Evolutionary conservation across 306 rosid genomes (phyloP).

Genomic region (Cajanus cajan): DNA sequence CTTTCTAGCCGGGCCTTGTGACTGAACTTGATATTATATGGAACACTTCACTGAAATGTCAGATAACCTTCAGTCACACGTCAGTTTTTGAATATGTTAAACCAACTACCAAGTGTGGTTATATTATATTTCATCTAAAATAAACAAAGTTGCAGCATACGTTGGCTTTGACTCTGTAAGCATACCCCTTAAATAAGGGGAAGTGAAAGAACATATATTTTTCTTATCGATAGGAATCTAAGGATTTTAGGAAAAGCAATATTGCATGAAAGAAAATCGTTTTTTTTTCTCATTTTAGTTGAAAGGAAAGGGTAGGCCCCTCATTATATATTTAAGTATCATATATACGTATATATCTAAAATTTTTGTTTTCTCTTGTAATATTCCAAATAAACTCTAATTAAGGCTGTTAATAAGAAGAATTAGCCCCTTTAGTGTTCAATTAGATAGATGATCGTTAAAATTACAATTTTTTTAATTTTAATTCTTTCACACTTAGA

Average conservation of each 20-base stretch:
- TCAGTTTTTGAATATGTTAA: neutral
- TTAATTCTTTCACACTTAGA: neutral
- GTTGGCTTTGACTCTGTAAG: neutral
- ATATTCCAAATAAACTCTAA: neutral
- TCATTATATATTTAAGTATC: neutral
- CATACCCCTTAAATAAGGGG: neutral
- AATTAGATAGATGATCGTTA: neutral
- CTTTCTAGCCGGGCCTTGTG: neutral
- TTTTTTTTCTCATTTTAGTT: neutral
- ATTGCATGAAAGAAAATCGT: neutral
- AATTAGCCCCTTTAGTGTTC: neutral
- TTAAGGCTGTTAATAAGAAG: neutral
- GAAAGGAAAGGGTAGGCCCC: neutral
- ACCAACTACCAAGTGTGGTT: neutral
- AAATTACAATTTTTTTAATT: neutral
- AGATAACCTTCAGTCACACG: neutral
- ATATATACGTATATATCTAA: neutral
- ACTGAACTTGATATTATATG: neutral
- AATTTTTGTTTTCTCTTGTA: neutral
- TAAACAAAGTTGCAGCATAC: neutral
- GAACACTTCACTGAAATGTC: constrained; percentile 8
- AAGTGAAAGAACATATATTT: neutral
- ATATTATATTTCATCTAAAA: neutral
- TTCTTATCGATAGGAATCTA: neutral
- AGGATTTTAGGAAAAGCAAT: neutral